Evolutionary conservation across 108 stramenopile genomes (phyloP).

Genomic region (Pelagomonas calceolata): DNA sequence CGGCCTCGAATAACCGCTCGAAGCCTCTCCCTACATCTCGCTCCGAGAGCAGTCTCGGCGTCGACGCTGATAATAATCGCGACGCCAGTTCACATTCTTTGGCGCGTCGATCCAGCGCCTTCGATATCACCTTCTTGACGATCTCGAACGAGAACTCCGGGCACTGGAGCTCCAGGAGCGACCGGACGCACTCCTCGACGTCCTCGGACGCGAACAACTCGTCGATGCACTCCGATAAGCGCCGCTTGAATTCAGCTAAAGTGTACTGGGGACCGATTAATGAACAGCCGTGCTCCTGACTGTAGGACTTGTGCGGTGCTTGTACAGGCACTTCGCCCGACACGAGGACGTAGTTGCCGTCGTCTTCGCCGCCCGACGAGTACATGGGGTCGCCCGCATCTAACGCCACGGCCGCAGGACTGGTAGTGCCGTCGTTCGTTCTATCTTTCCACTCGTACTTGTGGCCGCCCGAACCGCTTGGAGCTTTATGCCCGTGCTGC

Average conservation of each 20-base stretch:
- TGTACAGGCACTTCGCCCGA: not conserved
- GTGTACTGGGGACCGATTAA: not conserved
- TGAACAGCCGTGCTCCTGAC: not conserved
- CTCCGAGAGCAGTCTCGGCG: conserved; percentile 15
- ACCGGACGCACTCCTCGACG: not conserved
- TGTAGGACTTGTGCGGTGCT: not conserved
- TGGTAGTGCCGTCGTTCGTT: not conserved
- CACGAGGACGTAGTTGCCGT: not conserved
- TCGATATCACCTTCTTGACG: conserved; percentile 23
- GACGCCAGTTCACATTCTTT: conserved; percentile 26
- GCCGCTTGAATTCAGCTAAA: not conserved
- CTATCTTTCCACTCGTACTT: not conserved
- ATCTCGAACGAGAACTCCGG: conserved; percentile 24
- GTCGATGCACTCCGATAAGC: not conserved
- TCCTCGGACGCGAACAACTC: conserved; percentile 12
- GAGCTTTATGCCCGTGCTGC: too few species aligned
- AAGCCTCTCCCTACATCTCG: conserved; percentile 27
- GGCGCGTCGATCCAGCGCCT: conserved; percentile 18
- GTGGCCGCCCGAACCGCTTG: not conserved
- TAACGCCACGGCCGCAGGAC: not conserved
- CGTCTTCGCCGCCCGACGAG: not conserved
- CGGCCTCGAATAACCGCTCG: conserved; percentile 30
- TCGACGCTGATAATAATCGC: conserved; percentile 11
- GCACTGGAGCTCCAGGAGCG: conserved; percentile 15
- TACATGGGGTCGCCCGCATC: not conserved